Conservation (phyloP, 257 asterid genomes). For the Solanum ahanhuiri region DNA sequence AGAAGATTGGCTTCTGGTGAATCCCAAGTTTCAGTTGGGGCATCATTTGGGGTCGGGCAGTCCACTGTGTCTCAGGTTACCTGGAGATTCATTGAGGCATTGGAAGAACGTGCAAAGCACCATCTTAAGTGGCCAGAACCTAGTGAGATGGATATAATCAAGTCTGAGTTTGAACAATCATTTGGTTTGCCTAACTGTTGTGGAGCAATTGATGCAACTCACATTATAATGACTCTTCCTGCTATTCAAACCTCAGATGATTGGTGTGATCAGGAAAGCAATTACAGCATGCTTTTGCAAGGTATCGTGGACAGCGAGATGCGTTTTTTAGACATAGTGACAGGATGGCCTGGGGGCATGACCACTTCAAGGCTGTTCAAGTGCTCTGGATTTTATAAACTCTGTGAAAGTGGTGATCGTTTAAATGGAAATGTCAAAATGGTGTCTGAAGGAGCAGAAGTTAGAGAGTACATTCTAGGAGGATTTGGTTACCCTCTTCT, state of each 20-base stretch:
- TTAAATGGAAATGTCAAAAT: constrained; percentile 31
- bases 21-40: constrained; percentile 93
- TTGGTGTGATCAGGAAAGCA: constrained; percentile 88
- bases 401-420: constrained; percentile 60
- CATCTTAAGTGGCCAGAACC: constrained; percentile 86
- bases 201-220: constrained; percentile 88
- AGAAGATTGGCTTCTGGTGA: constrained; percentile 93
- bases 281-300: constrained; percentile 88
- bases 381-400: constrained; percentile 69
- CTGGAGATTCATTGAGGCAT: constrained; percentile 89
- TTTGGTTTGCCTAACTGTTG: constrained; percentile 87
- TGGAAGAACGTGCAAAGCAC: constrained; percentile 88
- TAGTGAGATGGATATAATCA: constrained; percentile 31
- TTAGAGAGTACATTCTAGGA: constrained; percentile 76
- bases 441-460: constrained; percentile 25
- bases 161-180: constrained; percentile 42
- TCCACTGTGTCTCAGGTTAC: constrained; percentile 98
- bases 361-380: constrained; percentile 59
- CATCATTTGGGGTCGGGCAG: constrained; percentile 94
- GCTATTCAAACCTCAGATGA: constrained; percentile 90
- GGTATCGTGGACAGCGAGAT: constrained; percentile 66
- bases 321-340: constrained; percentile 71
- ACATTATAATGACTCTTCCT: constrained; percentile 85
- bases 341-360: constrained; percentile 99
- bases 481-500: constrained; percentile 74